A percentile compares a stretch with the other conserved stretches of the same genome.
Evolutionary conservation across 2,329 filamentous ascomycete species (phyloP).

Genomic region (Helotiales sp.): DNA sequence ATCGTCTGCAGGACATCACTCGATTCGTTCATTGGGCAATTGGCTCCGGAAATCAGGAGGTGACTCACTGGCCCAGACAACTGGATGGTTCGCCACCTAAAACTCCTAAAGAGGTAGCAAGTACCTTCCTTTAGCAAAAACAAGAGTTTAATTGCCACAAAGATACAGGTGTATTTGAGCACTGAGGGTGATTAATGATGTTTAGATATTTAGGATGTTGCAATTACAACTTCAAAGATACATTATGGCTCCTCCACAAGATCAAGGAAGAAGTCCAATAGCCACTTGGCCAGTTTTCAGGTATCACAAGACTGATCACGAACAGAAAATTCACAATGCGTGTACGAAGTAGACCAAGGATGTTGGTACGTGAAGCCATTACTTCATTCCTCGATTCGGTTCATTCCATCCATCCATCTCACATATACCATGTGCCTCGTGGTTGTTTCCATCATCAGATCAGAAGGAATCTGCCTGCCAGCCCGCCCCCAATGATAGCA

Average conservation of each 20-base stretch:
- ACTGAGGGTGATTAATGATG: too few species aligned
- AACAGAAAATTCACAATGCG: too few species aligned
- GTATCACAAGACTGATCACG: too few species aligned
- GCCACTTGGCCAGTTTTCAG: background rate
- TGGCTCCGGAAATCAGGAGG: background rate
- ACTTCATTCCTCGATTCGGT: slow-evolving; percentile 32
- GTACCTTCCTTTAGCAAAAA: too few species aligned
- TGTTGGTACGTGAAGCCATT: slow-evolving; percentile 29
- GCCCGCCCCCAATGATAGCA: slow-evolving; percentile 1
- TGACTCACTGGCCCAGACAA: background rate
- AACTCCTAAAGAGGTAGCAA: too few species aligned
- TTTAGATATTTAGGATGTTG: too few species aligned
- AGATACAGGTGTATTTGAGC: too few species aligned
- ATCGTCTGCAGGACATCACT: background rate
- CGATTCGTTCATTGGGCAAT: background rate
- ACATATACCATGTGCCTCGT: slow-evolving; percentile 25
- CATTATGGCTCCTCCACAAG: too few species aligned
- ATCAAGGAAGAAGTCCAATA: background rate
- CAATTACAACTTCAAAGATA: too few species aligned
- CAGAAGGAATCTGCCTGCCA: background rate
- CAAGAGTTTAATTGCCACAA: too few species aligned
- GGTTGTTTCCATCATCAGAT: slow-evolving; percentile 6
- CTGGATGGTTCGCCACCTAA: too few species aligned
- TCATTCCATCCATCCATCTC: slow-evolving; percentile 22
- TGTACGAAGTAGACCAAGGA: background rate